These are phyloP conservation scores for Euphorbia celastroides DNA, from an alignment of 441 rosid genomes.

Conservation along the genomic window DNA sequence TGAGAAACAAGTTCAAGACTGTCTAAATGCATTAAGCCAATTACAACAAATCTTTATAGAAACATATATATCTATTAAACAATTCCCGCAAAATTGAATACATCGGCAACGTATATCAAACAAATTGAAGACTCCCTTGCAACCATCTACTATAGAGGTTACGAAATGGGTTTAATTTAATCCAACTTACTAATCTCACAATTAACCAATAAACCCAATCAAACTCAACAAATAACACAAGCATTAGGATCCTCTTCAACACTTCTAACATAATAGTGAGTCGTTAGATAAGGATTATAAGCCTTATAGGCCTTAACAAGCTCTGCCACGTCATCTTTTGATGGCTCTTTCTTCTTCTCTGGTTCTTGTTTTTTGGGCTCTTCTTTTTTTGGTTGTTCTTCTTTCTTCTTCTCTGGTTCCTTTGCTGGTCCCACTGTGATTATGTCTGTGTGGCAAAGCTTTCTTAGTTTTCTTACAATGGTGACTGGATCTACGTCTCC, in stretches of 20 bases:
- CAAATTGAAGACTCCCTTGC: too few relatives aligned
- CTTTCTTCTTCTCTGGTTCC: constrained; percentile 56
- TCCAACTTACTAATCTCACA: too few relatives aligned
- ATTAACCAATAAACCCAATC: too few relatives aligned
- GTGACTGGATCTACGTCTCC: constrained; percentile 45
- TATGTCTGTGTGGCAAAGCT: constrained; percentile 39
- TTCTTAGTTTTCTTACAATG: constrained; percentile 48
- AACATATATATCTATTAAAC: too few relatives aligned
- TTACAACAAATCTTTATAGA: too few relatives aligned
- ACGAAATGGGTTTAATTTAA: too few relatives aligned
- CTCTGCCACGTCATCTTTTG: constrained; percentile 22
- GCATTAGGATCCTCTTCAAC: constrained; percentile 40
- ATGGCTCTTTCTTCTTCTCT: constrained; percentile 21
- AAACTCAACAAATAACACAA: constrained; percentile 52
- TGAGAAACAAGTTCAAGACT: too few relatives aligned
- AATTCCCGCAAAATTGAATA: too few relatives aligned
- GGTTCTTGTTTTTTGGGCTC: constrained; percentile 20
- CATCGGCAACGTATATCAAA: too few relatives aligned
- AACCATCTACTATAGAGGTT: too few relatives aligned
- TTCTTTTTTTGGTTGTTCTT: constrained; percentile 44
- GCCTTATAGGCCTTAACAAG: constrained; percentile 13
- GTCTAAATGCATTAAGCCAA: too few relatives aligned
- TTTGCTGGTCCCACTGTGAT: constrained; percentile 57
- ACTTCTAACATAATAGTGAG: constrained; percentile 16
- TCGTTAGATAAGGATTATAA: constrained; percentile 24